Base-by-base conservation (phyloP, 2,329 filamentous ascomycete genomes). In the Aspergillus fischeri region DNA sequence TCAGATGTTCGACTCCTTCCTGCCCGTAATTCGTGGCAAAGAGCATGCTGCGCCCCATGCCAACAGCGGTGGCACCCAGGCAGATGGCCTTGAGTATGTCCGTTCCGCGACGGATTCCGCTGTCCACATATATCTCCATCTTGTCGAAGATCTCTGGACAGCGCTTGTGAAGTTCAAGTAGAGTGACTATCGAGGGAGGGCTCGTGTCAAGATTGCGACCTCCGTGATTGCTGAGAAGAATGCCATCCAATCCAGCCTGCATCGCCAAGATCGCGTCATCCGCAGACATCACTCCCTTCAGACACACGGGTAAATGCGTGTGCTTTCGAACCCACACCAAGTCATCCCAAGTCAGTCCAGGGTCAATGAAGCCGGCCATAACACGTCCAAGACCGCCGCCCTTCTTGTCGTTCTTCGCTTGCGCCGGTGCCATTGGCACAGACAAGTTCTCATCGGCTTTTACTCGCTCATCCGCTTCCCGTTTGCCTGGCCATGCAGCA, bases 181-280 rank as follows among this genome's bases (percentile, higher is more conserved):
- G 72, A 0, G 80, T 79, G 20, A 83, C 70, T 6, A 83, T 79
- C 0, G 77, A 77, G 0, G 81, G 78, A 29, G 67, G 80, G 45
- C 70, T 75, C 32, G 79, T 81, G 52, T 85, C 83, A 1, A 83
- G 72, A 1, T 81, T 81, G 28, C 83, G 73, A 3, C 83, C 83
- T 20, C 83, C 83, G 55, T 86, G 83, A 59, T 86, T 86, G 58
- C 79, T 83, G 35, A 86, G 61, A 56, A 84, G 68, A 49, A 86
- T 81, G 1, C 82, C 83, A 56, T 83, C 77, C 50, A 81, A 73
- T 0, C 81, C 81, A 54, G 75, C 69, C 48, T 79, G 69, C 54
- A 80, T 75, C 0, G 83, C 82, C 41, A 76, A 64, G 14, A 75
- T 75, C 0, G 83, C 83, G 64, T 86, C 83, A 28, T 81, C 80